A percentile compares a stretch with the other conserved stretches of the same genome.
phyloP scores from a whole-genome alignment of 2,329 filamentous ascomycete species.

The Fusarium redolens region DNA sequence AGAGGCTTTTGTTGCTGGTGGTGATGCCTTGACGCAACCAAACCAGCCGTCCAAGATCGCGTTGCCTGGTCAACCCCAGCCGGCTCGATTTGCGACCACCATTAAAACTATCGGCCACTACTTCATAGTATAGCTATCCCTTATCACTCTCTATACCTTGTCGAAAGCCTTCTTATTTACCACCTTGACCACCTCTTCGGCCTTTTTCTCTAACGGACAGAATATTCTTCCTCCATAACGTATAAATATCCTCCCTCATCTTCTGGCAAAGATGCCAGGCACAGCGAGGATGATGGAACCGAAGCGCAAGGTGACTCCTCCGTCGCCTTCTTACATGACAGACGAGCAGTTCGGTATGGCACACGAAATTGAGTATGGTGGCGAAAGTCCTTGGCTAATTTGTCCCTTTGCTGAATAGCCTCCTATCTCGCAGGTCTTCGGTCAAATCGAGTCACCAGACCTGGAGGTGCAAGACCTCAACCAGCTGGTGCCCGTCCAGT shows the following conservation, averaged over 20 bases:
- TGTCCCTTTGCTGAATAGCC: constrained; percentile 58
- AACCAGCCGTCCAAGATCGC: constrained; percentile 10
- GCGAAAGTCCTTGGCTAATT: constrained; percentile 33
- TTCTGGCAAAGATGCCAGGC: constrained; percentile 44
- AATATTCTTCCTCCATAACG: constrained; percentile 31
- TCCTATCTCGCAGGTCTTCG: constrained; percentile 78
- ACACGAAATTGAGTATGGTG: constrained; percentile 17
- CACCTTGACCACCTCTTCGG: not conserved
- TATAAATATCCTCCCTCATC: constrained; percentile 21
- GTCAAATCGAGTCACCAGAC: constrained; percentile 73
- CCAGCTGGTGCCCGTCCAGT: constrained; percentile 53
- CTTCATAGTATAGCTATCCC: constrained; percentile 20
- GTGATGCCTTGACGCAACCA: constrained; percentile 38
- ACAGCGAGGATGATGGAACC: constrained; percentile 50
- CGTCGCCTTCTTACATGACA: constrained; percentile 72
- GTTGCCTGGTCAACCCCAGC: constrained; percentile 47
- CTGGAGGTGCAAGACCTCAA: constrained; percentile 76
- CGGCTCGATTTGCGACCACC: constrained; percentile 25
- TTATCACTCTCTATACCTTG: constrained; percentile 4
- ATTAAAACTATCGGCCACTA: constrained; percentile 29
- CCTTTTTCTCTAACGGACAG: constrained; percentile 28
- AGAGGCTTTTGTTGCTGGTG: constrained; percentile 36
- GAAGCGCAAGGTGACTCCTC: constrained; percentile 68
- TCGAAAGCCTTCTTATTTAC: constrained; percentile 10
- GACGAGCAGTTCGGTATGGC: constrained; percentile 73